These are phyloP conservation scores for Penstemon barbatus DNA, from an alignment of 257 asterid species.

Conservation along the genomic window DNA sequence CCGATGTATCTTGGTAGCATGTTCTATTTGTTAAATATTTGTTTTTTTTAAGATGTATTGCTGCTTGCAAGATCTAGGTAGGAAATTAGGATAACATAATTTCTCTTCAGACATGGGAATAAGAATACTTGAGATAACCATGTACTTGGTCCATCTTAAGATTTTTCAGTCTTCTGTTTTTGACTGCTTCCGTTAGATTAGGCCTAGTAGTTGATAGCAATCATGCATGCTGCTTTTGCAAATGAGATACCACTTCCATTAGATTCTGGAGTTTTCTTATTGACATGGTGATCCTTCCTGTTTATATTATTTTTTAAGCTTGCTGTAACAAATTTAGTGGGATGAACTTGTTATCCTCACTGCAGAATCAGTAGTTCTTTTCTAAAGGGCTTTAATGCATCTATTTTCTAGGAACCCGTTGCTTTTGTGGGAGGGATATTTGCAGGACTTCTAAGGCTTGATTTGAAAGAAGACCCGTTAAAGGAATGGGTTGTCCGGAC, in stretches of 20 bases:
- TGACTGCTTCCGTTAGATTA: background rate
- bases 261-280: background rate
- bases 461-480: constrained; percentile 78
- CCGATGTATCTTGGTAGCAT: background rate
- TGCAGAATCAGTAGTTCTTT: no score
- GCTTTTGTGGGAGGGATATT: constrained; percentile 86
- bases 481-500: constrained; percentile 81
- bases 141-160: background rate
- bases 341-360: no score
- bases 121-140: background rate
- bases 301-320: background rate
- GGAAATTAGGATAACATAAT: background rate
- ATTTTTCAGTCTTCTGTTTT: no score
- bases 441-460: constrained; percentile 89
- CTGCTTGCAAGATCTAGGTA: background rate
- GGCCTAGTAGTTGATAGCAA: background rate
- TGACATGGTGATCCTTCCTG: background rate
- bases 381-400: constrained; percentile 3
- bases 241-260: background rate
- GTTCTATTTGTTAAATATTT: background rate
- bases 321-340: no score
- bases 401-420: constrained; percentile 67
- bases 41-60: background rate
- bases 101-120: background rate
- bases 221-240: background rate